Conservation (phyloP, 257 asterid species). For the Ajuga chamaepitys region DNA sequence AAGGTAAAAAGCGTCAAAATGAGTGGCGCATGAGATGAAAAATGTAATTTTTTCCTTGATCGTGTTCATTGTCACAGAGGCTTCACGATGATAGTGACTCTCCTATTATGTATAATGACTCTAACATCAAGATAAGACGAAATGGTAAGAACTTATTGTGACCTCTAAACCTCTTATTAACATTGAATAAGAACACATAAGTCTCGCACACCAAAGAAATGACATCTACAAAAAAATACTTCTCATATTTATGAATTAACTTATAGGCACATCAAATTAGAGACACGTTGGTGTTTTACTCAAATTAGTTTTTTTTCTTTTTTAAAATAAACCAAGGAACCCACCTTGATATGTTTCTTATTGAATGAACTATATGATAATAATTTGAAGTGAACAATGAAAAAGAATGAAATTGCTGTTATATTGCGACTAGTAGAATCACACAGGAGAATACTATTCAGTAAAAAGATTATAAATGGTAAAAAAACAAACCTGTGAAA, state of each 20-base stretch:
- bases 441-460: neutral
- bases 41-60: neutral
- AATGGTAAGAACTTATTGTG: neutral
- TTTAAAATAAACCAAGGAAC: neutral
- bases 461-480: neutral
- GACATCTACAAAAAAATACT: neutral
- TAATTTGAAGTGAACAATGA: neutral
- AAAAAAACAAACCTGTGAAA: conserved; percentile 72
- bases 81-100: neutral
- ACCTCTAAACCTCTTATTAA: neutral
- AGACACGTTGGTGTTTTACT: neutral
- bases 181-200: neutral
- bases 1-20: neutral
- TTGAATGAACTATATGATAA: neutral
- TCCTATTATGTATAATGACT: neutral
- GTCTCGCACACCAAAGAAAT: neutral
- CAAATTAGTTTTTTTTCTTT: neutral
- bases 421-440: conserved; percentile 9
- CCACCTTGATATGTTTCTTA: neutral
- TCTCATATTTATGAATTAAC: neutral
- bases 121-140: neutral
- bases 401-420: neutral
- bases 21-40: neutral
- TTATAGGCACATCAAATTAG: neutral
- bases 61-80: neutral